Evolutionary conservation across 2,329 filamentous ascomycete genomes (phyloP), one percentile per base, ranked within the genome.

Genomic region (Cadophora gregata): DNA sequence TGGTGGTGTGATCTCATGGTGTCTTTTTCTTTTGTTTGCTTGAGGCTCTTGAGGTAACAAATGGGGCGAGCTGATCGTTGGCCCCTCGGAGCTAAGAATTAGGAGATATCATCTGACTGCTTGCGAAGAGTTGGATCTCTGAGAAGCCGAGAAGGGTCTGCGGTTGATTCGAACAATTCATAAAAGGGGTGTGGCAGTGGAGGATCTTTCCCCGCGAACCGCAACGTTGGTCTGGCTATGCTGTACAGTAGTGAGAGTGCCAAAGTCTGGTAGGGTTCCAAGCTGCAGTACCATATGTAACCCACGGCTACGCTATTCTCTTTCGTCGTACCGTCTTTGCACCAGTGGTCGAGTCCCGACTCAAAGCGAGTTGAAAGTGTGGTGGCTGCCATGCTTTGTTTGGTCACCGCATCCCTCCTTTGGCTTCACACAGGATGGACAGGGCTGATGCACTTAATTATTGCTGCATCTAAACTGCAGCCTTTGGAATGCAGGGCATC

Each of bases 401-500:
- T 47, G 58, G 42, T 27, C 29, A 36, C 8, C 12, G 38, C 38
- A 42, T 45, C 53, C 31, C 53, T 12, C 31, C 27, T 55, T 29
- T 47, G 50, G 31, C 59, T 58, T 42, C 29, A 63, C 62, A 65
- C 53, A 60, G 63, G 60, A 62, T 24, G 50, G 12, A 56, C 16
- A 21, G 8, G 27, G 63, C 36, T 27, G 51, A 51, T 64, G 65
- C 61, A 62, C n/a, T 51, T 42, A n/a, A 3, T 62, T 59, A 24
- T 58, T 55, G 50, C 47, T 59, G 63, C 45, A 65, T 53, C 45
- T 62, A n/a, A 16, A 24, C 29, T 38, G 29, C 31, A 45, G 25
- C 27, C n/a, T n/a, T n/a, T n/a, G n/a, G 27, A 25, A 31, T 59
- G 58, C 67, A 62, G 51, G 62, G 36, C 47, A 69, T 69, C 61